phyloP scores from a whole-genome alignment of 345 rosid genomes.

The Carallia pectinifolia region DNA sequence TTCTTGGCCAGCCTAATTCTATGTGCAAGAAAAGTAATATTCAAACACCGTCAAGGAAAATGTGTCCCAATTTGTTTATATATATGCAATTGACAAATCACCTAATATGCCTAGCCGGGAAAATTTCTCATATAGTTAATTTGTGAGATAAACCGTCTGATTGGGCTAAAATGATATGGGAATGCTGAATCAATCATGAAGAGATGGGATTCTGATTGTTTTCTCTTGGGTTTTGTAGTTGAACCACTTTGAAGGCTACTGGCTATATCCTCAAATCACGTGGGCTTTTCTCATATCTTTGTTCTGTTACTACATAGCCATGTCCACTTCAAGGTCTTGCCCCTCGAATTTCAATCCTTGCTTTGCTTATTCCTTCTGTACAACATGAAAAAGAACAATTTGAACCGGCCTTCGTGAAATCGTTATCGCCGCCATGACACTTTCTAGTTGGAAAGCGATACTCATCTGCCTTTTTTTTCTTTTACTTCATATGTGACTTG shows the following conservation, averaged over 20 bases:
- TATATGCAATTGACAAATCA: neutral
- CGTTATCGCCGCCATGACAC: neutral
- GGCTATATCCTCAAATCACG: conserved; percentile 18
- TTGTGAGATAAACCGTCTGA: conserved; percentile 15
- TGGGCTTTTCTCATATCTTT: conserved; percentile 2
- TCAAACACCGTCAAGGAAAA: conserved; percentile 15
- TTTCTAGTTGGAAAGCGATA: too few relatives aligned
- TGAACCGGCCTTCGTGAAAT: neutral
- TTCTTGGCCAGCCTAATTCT: neutral
- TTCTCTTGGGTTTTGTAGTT: conserved; percentile 26
- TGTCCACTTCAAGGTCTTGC: conserved; percentile 5
- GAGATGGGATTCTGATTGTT: conserved; percentile 44
- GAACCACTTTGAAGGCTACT: conserved; percentile 31
- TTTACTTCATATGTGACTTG: too few relatives aligned
- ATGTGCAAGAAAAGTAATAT: conserved; percentile 4
- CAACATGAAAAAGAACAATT: too few relatives aligned
- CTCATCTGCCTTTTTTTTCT: too few relatives aligned
- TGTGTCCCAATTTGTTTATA: conserved; percentile 3
- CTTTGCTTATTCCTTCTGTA: neutral
- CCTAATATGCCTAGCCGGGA: conserved; percentile 20
- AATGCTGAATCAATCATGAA: conserved; percentile 43
- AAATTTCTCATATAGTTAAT: neutral
- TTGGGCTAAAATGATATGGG: conserved; percentile 28
- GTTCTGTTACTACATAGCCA: neutral
- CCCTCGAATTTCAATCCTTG: neutral